These are phyloP conservation scores for Lobosporangium transversale DNA, from an alignment of 192 early-diverging fungal genomes.

Conservation along the genomic window DNA sequence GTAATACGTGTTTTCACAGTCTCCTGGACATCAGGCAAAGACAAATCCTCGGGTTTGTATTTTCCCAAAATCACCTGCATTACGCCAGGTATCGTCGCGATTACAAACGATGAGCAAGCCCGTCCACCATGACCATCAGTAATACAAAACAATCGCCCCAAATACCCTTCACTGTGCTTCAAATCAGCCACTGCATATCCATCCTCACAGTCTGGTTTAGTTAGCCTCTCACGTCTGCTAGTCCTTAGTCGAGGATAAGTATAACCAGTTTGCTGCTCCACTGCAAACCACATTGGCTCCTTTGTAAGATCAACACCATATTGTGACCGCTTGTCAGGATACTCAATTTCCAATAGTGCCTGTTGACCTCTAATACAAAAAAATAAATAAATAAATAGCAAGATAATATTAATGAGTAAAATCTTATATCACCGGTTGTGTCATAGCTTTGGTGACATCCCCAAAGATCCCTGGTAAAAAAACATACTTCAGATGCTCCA, in stretches of 20 bases:
- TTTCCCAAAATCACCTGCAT: slow-evolving; percentile 57
- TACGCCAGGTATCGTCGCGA: slow-evolving; percentile 53
- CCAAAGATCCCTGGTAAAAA: too few species aligned
- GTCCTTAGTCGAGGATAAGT: slow-evolving; percentile 64
- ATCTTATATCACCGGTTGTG: too few species aligned
- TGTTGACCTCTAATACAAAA: slow-evolving; percentile 4
- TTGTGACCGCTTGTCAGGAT: slow-evolving; percentile 28
- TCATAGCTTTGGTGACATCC: not conserved
- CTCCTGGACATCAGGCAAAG: slow-evolving; percentile 46
- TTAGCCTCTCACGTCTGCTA: slow-evolving; percentile 54
- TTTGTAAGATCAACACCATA: slow-evolving; percentile 51
- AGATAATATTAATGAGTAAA: too few species aligned
- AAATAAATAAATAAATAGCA: not conserved
- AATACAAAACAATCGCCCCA: slow-evolving; percentile 61
- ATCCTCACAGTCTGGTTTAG: slow-evolving; percentile 65
- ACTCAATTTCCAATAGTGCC: slow-evolving; percentile 34
- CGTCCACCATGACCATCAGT: slow-evolving; percentile 70
- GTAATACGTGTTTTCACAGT: slow-evolving; percentile 57
- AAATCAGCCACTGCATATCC: slow-evolving; percentile 61
- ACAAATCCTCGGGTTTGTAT: slow-evolving; percentile 50
- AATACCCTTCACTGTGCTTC: slow-evolving; percentile 33
- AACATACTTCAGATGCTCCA: slow-evolving; percentile 23
- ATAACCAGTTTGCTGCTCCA: slow-evolving; percentile 66
- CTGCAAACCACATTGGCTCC: slow-evolving; percentile 60
- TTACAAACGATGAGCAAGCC: slow-evolving; percentile 65